Evolutionary conservation across 2,329 filamentous ascomycete species (phyloP).

Genomic region (Trichoderma polysporum): DNA sequence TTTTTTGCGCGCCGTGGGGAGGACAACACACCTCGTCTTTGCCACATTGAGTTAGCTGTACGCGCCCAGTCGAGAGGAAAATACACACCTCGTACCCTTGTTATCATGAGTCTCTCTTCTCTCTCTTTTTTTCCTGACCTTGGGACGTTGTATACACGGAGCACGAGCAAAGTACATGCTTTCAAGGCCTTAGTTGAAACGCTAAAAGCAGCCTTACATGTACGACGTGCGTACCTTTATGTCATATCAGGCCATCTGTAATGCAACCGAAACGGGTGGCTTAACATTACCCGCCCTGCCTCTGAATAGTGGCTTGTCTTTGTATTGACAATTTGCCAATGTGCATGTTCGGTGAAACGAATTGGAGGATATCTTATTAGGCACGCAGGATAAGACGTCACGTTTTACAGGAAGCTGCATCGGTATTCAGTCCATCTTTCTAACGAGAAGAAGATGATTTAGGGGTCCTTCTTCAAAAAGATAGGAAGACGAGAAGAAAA

Average conservation of each 20-base stretch:
- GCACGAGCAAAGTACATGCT: too few relatives aligned
- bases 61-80: neutral
- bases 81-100: neutral
- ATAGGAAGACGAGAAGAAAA: neutral
- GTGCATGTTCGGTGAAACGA: neutral
- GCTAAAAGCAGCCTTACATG: neutral
- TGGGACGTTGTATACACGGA: neutral
- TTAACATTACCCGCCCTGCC: neutral
- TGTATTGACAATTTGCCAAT: neutral
- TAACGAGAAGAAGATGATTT: neutral
- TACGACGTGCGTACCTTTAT: neutral
- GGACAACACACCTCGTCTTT: constrained; percentile 2
- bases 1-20: neutral
- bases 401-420: neutral
- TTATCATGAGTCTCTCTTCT: neutral
- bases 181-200: neutral
- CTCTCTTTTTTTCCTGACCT: neutral
- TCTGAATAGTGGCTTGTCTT: neutral
- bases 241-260: neutral
- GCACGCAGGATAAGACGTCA: neutral
- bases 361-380: neutral
- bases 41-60: constrained; percentile 6
- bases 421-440: neutral
- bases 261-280: neutral
- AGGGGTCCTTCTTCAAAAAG: too few relatives aligned